A percentile compares a stretch with the other conserved stretches of the same genome.
Evolutionary conservation across 176 grass and related monocot genomes (phyloP).

Genomic region (Coix lacrymajobi): DNA sequence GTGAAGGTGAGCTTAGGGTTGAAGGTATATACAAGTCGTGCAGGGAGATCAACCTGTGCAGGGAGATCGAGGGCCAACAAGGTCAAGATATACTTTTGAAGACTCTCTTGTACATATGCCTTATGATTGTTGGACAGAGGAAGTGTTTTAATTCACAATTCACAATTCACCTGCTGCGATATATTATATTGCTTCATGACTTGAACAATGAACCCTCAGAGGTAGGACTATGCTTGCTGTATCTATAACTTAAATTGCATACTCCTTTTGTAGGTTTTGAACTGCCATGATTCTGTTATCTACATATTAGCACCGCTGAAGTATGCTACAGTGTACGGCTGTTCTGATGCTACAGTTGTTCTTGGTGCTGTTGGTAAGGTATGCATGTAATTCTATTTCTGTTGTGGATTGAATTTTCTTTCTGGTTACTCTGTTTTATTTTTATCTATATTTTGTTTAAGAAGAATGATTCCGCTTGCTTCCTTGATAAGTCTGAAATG

Average conservation of each 20-base stretch:
- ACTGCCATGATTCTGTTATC: slow-evolving; percentile 97
- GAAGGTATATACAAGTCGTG: no score
- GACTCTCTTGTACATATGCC: background rate
- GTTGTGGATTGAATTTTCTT: background rate
- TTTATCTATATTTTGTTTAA: background rate
- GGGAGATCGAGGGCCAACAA: no score
- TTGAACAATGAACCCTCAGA: background rate
- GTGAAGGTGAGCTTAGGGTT: no score
- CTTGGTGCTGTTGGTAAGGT: slow-evolving; percentile 88
- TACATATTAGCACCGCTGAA: slow-evolving; percentile 87
- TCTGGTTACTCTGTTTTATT: background rate
- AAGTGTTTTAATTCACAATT: background rate
- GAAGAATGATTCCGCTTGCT: slow-evolving; percentile 7
- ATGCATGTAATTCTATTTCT: slow-evolving; percentile 15
- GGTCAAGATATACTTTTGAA: background rate
- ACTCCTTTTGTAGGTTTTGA: slow-evolving; percentile 67
- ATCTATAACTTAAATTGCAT: background rate
- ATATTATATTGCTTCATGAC: background rate
- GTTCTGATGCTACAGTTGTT: slow-evolving; percentile 72
- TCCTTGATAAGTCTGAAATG: background rate
- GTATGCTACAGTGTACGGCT: slow-evolving; percentile 74
- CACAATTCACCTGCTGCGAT: background rate
- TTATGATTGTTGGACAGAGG: background rate
- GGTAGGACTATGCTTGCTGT: background rate
- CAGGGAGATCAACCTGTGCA: no score